Evolutionary conservation across 106 monocot genomes (phyloP).

Genomic region (Phalaenopsis aphrodite): DNA sequence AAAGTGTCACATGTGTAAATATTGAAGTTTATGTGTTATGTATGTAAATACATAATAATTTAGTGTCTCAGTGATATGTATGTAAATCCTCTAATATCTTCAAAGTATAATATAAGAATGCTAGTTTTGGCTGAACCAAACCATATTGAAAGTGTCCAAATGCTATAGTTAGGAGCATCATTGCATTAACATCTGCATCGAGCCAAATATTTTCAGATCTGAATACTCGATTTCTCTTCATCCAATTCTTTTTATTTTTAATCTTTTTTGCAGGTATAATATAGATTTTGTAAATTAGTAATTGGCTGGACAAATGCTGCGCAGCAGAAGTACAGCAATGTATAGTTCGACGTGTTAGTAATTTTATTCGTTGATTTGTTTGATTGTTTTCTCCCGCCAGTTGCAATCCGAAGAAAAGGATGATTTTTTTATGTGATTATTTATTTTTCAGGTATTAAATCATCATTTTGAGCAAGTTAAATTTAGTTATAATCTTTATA

Average conservation of each 20-base stretch:
- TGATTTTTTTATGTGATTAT: neutral
- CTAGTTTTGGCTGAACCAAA: too few species aligned
- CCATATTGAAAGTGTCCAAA: too few species aligned
- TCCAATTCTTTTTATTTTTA: neutral
- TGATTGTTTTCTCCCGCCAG: neutral
- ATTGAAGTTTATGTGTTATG: too few species aligned
- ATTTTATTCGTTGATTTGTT: constrained; percentile 8
- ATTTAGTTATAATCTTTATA: neutral
- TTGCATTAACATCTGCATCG: too few species aligned
- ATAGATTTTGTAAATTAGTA: neutral
- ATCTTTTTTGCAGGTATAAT: neutral
- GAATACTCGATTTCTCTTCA: neutral
- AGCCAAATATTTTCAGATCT: neutral
- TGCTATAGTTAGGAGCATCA: too few species aligned
- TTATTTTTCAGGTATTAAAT: constrained; percentile 6
- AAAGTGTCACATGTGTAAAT: too few species aligned
- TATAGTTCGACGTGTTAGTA: neutral
- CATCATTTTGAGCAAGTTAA: neutral
- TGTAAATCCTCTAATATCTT: too few species aligned
- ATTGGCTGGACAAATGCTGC: neutral
- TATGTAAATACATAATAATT: too few species aligned
- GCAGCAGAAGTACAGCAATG: neutral
- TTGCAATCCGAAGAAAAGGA: neutral
- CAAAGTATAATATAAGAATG: too few species aligned
- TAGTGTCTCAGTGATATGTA: too few species aligned